These are phyloP conservation scores for Stevia rebaudiana DNA, from an alignment of 140 eudicot genomes.

Conservation along the genomic window DNA sequence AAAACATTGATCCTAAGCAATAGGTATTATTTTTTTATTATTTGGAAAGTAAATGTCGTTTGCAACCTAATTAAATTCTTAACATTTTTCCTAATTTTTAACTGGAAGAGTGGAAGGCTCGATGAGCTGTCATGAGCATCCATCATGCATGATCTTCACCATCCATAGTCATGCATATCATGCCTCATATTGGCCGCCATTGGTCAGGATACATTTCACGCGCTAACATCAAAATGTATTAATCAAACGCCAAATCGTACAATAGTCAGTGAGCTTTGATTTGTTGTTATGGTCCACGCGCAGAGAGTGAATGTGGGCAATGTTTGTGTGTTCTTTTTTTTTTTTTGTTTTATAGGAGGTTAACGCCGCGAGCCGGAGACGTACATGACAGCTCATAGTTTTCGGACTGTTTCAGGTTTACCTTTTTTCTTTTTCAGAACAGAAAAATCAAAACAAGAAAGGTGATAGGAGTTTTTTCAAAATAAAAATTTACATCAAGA, in stretches of 20 bases:
- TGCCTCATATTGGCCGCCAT: slow-evolving; percentile 30
- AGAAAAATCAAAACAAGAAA: no score
- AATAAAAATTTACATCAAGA: no score
- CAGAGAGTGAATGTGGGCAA: background rate
- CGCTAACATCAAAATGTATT: no score
- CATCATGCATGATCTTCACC: slow-evolving; percentile 14
- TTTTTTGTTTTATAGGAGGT: slow-evolving; percentile 20
- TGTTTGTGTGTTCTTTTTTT: background rate
- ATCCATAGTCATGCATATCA: slow-evolving; percentile 30
- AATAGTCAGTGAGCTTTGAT: no score
- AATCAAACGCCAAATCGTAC: no score
- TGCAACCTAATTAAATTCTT: background rate
- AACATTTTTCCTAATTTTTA: no score
- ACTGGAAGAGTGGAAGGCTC: no score
- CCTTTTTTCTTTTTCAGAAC: background rate
- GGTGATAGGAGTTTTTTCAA: no score
- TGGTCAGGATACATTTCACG: background rate
- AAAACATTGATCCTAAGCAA: no score
- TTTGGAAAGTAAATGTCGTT: background rate
- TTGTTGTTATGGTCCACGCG: background rate
- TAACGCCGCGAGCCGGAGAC: slow-evolving; percentile 33
- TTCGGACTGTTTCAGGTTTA: background rate
- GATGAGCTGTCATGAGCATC: slow-evolving; percentile 36
- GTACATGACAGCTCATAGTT: slow-evolving; percentile 25
- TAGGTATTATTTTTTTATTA: no score